Evolutionary conservation across 192 early-diverging fungal species (phyloP).

Genomic region (Coemansia sp.): DNA sequence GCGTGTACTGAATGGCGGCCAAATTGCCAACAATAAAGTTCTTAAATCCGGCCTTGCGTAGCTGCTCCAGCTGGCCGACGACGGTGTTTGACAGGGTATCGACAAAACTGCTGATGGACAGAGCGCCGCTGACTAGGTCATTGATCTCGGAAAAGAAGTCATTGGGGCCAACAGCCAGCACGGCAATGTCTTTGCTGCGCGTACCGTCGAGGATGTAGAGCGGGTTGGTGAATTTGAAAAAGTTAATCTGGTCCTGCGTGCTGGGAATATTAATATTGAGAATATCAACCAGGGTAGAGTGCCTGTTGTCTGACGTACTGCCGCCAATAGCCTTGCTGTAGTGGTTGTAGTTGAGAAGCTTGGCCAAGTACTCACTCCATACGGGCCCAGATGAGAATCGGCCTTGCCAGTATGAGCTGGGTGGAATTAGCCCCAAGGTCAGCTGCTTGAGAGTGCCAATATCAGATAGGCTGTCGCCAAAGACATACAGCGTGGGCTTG

Average conservation of each 20-base stretch:
- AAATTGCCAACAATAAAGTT: slow-evolving; percentile 38
- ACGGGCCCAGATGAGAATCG: slow-evolving; percentile 30
- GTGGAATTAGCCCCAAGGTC: slow-evolving; percentile 27
- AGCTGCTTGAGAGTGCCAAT: slow-evolving; percentile 25
- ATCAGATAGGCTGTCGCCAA: slow-evolving; percentile 37
- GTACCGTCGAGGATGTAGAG: slow-evolving; percentile 18
- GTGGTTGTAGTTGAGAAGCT: slow-evolving; percentile 21
- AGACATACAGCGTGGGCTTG: slow-evolving; percentile 28
- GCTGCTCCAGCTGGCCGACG: slow-evolving; percentile 30
- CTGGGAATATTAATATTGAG: slow-evolving; percentile 35
- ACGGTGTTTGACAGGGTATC: slow-evolving; percentile 22
- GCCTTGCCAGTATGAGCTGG: slow-evolving; percentile 34
- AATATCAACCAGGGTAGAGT: slow-evolving; percentile 14
- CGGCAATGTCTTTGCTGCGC: slow-evolving; percentile 20
- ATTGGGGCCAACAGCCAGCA: slow-evolving; percentile 33
- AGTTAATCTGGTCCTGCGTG: slow-evolving; percentile 36
- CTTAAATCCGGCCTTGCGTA: slow-evolving; percentile 38
- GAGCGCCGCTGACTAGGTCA: slow-evolving; percentile 13
- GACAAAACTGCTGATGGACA: slow-evolving; percentile 24
- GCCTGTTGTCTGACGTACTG: slow-evolving; percentile 24
- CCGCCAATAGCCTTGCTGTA: slow-evolving; percentile 36
- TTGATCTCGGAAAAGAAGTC: slow-evolving; percentile 33
- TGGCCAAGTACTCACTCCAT: slow-evolving; percentile 46
- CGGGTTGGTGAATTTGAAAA: slow-evolving; percentile 27
- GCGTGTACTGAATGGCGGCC: slow-evolving; percentile 39